phyloP scores from a whole-genome alignment of 2,329 filamentous ascomycete species.

The Cyphellophora attinorum region DNA sequence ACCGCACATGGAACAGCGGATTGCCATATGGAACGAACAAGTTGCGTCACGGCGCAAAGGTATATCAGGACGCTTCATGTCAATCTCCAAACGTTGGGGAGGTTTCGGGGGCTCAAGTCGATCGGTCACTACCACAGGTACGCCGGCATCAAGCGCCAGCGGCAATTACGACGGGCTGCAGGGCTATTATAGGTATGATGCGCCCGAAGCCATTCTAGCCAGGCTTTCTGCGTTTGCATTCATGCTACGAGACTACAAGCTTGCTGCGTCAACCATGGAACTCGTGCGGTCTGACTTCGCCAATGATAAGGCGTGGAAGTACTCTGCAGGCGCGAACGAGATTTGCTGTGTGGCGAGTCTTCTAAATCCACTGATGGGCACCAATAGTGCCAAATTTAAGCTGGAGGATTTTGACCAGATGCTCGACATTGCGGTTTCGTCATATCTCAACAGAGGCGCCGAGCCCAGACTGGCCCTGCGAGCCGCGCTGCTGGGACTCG shows the following conservation, averaged over 20 bases:
- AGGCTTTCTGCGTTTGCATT: slow-evolving; percentile 92
- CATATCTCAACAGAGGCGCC: slow-evolving; percentile 76
- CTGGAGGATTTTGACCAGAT: slow-evolving; percentile 75
- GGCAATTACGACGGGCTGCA: slow-evolving; percentile 66
- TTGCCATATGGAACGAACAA: slow-evolving; percentile 93
- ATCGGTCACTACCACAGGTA: slow-evolving; percentile 43
- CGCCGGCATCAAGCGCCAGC: slow-evolving; percentile 31
- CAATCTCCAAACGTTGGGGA: slow-evolving; percentile 80
- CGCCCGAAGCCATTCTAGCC: slow-evolving; percentile 82
- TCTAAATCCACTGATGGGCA: slow-evolving; percentile 59
- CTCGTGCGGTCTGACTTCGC: slow-evolving; percentile 79
- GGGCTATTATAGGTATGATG: slow-evolving; percentile 75
- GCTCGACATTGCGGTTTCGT: slow-evolving; percentile 85
- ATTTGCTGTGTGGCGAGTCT: slow-evolving; percentile 84
- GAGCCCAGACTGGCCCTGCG: slow-evolving; percentile 73
- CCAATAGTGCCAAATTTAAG: slow-evolving; percentile 64
- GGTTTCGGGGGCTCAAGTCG: slow-evolving; percentile 64
- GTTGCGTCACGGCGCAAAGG: slow-evolving; percentile 84
- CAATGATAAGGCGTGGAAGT: slow-evolving; percentile 93
- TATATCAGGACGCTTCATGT: slow-evolving; percentile 87
- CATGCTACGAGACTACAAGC: slow-evolving; percentile 92
- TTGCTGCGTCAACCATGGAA: slow-evolving; percentile 87
- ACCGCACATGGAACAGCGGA: slow-evolving; percentile 88
- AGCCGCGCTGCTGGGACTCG: slow-evolving; percentile 64
- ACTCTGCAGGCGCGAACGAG: slow-evolving; percentile 88